phyloP scores from a whole-genome alignment of 2,329 filamentous ascomycete genomes.

The Fusarium sp. region DNA sequence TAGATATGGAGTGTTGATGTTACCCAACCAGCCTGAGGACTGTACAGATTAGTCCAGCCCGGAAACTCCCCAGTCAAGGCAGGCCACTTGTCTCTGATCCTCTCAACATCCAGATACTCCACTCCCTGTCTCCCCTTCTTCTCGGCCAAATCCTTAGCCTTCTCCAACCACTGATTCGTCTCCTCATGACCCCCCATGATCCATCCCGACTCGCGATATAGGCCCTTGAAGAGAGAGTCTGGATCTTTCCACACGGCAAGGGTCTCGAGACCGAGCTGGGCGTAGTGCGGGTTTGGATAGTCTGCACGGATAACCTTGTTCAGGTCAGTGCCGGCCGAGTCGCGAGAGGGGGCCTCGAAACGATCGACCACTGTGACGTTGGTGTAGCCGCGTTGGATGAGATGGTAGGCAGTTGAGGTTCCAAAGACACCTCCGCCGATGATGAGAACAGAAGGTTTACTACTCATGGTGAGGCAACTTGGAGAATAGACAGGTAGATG shows the following conservation, averaged over 20 bases:
- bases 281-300: constrained; percentile 67
- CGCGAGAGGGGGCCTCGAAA: constrained; percentile 51
- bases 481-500: background rate
- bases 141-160: constrained; percentile 37
- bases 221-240: constrained; percentile 41
- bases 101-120: constrained; percentile 38
- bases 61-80: constrained; percentile 40
- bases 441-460: constrained; percentile 46
- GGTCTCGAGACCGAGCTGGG: constrained; percentile 53
- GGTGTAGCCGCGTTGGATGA: constrained; percentile 53
- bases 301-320: constrained; percentile 71
- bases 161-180: constrained; percentile 44
- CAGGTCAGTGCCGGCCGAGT: constrained; percentile 66
- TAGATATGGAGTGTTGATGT: background rate
- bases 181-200: constrained; percentile 40
- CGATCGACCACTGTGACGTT: constrained; percentile 59
- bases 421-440: constrained; percentile 61
- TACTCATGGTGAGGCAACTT: constrained; percentile 32
- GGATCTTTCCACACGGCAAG: constrained; percentile 42
- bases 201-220: constrained; percentile 48
- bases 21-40: constrained; percentile 46
- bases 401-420: constrained; percentile 59
- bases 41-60: constrained; percentile 43
- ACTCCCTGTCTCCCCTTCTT: constrained; percentile 37
- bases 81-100: constrained; percentile 44